These are phyloP conservation scores for Suillus weaverae DNA, from an alignment of 768 basidiomycete species.

Conservation along the genomic window DNA sequence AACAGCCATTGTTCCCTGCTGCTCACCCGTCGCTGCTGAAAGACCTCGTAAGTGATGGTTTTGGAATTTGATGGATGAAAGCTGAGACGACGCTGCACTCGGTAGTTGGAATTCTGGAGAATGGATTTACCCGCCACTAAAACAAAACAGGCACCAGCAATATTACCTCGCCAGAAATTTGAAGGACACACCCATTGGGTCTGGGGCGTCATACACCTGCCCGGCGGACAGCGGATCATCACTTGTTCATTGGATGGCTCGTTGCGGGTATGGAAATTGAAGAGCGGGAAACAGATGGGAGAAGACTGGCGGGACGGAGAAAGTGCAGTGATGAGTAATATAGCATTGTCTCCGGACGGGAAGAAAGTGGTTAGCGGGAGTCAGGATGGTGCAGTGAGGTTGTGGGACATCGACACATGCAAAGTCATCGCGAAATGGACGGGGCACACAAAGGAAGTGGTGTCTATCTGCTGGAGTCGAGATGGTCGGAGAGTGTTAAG, in stretches of 20 bases:
- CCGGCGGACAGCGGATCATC: background rate
- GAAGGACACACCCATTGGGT: background rate
- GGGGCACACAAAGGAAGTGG: background rate
- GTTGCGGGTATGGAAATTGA: background rate
- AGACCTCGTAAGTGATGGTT: background rate
- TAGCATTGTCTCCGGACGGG: background rate
- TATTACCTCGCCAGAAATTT: background rate
- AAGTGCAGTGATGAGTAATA: fast-evolving
- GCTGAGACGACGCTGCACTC: background rate
- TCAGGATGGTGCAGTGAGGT: background rate
- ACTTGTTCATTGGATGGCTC: background rate
- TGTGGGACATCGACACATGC: background rate
- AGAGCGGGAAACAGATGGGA: background rate
- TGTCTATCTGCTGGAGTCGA: background rate
- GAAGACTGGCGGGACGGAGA: background rate
- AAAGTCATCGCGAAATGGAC: background rate
- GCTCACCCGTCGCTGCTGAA: background rate
- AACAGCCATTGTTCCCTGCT: background rate
- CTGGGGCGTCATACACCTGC: background rate
- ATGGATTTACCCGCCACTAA: background rate
- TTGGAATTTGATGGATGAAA: background rate
- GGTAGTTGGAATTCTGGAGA: background rate
- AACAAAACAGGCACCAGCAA: background rate
- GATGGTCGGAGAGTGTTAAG: background rate
- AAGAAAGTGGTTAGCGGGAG: background rate